Percentiles rank a stretch among this genome's conserved stretches.
phyloP scores from a whole-genome alignment of 2,329 filamentous ascomycete genomes.

The Cercospora sp. region DNA sequence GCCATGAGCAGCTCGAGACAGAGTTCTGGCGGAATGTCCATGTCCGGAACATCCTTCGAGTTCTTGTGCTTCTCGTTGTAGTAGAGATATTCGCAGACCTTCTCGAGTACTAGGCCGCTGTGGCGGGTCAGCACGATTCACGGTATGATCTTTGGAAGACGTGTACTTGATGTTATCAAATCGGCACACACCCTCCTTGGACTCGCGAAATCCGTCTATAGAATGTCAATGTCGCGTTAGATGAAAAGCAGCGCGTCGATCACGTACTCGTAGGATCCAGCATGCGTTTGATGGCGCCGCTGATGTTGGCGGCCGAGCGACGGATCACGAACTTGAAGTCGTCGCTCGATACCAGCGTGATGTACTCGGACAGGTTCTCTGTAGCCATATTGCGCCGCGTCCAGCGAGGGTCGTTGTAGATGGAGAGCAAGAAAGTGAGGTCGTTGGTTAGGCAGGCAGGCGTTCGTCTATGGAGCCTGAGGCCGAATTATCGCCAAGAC shows the following conservation, averaged over 20 bases:
- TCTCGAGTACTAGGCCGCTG: conserved; percentile 73
- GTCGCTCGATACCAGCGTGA: conserved; percentile 74
- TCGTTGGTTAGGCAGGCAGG: background rate
- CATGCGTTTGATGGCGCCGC: conserved; percentile 72
- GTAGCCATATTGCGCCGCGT: conserved; percentile 4
- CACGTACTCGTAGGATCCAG: conserved; percentile 65
- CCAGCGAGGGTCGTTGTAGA: background rate
- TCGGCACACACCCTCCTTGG: conserved; percentile 62
- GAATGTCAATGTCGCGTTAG: conserved; percentile 7
- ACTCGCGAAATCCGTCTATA: conserved; percentile 65
- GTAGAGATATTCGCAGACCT: conserved; percentile 80
- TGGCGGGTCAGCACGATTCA: conserved; percentile 4
- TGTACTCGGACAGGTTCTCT: conserved; percentile 59
- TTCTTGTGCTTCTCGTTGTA: conserved; percentile 75
- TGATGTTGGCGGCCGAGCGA: conserved; percentile 68
- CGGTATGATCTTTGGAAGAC: background rate
- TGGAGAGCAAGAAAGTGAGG: background rate
- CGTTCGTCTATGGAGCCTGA: background rate
- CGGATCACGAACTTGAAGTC: conserved; percentile 75
- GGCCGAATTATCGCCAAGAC: too few relatives aligned
- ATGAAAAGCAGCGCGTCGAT: background rate
- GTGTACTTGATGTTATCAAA: conserved; percentile 74
- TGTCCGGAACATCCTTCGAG: conserved; percentile 71
- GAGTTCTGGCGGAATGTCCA: conserved; percentile 77
- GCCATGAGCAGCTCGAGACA: conserved; percentile 76